Conservation (phyloP, 2,329 filamentous ascomycete genomes). For the Leptographium lundbergii region DNA sequence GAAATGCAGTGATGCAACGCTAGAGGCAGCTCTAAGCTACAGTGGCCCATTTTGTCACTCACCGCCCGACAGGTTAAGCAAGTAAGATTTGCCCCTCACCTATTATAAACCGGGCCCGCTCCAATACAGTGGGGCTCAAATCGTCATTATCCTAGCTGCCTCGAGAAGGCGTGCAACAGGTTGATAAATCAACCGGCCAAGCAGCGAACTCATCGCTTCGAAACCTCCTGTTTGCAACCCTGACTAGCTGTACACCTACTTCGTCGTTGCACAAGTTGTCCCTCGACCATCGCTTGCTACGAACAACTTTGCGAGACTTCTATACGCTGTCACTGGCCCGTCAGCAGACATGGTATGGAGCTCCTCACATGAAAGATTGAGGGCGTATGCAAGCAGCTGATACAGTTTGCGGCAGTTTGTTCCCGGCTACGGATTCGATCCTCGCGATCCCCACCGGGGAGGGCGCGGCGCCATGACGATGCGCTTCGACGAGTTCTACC, state of each 20-base stretch:
- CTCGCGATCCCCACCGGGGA: slow-evolving; percentile 15
- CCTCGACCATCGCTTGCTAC: background rate
- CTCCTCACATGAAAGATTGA: background rate
- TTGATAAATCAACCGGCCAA: background rate
- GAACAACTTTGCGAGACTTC: background rate
- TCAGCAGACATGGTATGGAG: background rate
- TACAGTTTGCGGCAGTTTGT: background rate
- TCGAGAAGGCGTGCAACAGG: background rate
- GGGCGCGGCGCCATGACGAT: slow-evolving; percentile 42
- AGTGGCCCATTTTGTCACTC: background rate
- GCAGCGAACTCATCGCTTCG: background rate
- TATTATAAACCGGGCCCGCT: background rate
- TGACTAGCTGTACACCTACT: background rate
- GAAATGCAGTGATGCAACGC: background rate
- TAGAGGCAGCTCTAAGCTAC: background rate
- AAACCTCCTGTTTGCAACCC: background rate
- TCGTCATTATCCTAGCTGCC: slow-evolving; percentile 1
- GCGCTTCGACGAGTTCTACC: slow-evolving; percentile 96
- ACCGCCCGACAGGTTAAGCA: background rate
- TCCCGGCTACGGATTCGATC: slow-evolving; percentile 6
- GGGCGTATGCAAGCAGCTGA: background rate
- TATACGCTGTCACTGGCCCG: background rate
- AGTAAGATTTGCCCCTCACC: slow-evolving; percentile 1
- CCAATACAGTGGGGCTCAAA: background rate
- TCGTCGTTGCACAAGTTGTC: background rate